Evolutionary conservation across 2,329 filamentous ascomycete species (phyloP).

Genomic region (Niveomyces coronatus): DNA sequence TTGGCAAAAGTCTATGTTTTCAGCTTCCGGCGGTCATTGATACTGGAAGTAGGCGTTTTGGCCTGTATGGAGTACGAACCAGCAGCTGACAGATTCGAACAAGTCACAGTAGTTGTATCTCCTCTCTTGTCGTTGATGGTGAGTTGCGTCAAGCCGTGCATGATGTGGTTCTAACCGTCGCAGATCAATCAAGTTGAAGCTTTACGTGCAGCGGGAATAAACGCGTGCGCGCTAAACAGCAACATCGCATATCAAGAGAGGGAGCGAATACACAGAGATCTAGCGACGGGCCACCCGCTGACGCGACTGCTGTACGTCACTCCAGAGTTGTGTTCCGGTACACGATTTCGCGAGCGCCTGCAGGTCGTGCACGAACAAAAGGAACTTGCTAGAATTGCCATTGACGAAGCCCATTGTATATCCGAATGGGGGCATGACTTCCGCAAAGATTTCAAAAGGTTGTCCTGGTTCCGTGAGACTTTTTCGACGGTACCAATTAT

Average conservation of each 20-base stretch:
- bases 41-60: conserved; percentile 57
- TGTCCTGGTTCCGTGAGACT: conserved; percentile 74
- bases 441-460: conserved; percentile 77
- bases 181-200: conserved; percentile 88
- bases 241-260: conserved; percentile 59
- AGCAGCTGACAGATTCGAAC: conserved; percentile 3
- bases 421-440: conserved; percentile 99
- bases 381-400: conserved; percentile 77
- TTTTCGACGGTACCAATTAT: conserved; percentile 85
- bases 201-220: conserved; percentile 61
- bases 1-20: conserved; percentile 90
- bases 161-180: conserved; percentile 3
- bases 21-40: conserved; percentile 84
- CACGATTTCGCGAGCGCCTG: conserved; percentile 67
- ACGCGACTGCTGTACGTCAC: conserved; percentile 87
- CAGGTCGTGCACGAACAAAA: conserved; percentile 65
- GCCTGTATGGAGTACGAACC: neutral
- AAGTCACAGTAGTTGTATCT: conserved; percentile 86
- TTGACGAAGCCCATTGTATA: conserved; percentile 95
- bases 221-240: conserved; percentile 80
- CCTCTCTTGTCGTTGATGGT: conserved; percentile 86
- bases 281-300: conserved; percentile 76
- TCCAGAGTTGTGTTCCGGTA: conserved; percentile 72
- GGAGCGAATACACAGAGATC: conserved; percentile 62
- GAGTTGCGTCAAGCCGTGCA: conserved; percentile 13